Evolutionary conservation across 345 rosid species (phyloP).

Genomic region (Rhizophora mangle): DNA sequence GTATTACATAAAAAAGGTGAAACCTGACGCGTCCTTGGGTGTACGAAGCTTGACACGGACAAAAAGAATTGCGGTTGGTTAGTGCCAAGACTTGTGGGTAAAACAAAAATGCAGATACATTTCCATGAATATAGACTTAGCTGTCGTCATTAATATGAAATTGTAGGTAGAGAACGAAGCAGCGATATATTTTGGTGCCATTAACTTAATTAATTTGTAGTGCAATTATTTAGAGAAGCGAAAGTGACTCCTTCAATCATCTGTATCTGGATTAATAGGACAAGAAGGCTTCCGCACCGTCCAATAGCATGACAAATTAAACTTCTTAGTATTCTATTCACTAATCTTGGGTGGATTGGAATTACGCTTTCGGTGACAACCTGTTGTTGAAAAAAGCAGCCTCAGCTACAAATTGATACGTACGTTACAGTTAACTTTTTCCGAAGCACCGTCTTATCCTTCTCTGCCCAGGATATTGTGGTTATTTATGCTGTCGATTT

Average conservation of each 20-base stretch:
- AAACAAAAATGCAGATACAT: not conserved
- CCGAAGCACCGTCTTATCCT: too few species aligned
- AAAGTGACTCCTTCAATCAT: not conserved
- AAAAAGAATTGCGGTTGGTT: not conserved
- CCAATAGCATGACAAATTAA: too few species aligned
- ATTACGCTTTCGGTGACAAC: not conserved
- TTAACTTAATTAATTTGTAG: too few species aligned
- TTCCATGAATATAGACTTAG: not conserved
- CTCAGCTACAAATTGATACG: not conserved
- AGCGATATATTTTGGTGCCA: not conserved
- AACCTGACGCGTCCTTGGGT: not conserved
- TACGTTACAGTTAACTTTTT: too few species aligned
- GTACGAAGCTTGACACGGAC: too few species aligned
- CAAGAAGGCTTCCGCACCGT: not conserved
- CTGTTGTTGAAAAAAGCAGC: not conserved
- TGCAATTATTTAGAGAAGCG: not conserved
- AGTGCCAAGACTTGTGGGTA: not conserved
- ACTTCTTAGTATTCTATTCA: not conserved
- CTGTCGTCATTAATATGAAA: not conserved
- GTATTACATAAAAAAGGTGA: not conserved
- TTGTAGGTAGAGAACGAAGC: not conserved
- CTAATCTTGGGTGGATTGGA: not conserved
- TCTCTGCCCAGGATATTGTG: too few species aligned
- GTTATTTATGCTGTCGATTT: too few species aligned
- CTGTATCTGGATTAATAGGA: not conserved